A percentile compares a stretch with the other conserved stretches of the same genome.
Conservation (phyloP, 1,139 yeast genomes). For the Torulaspora globosa region DNA sequence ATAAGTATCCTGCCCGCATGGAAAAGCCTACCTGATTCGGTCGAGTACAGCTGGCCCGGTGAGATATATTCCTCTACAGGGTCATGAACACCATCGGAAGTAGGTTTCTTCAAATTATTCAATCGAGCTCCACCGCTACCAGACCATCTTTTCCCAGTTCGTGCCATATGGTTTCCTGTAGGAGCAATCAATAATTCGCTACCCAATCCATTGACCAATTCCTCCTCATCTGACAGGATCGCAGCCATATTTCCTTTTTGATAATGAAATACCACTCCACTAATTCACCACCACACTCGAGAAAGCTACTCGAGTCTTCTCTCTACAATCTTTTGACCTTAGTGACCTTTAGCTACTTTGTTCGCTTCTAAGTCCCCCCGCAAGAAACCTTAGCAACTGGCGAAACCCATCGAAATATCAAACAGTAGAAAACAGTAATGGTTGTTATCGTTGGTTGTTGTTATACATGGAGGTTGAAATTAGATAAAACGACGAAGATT, state of each 20-base stretch:
- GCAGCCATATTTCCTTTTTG: slow-evolving; percentile 28
- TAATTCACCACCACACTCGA: too few species aligned
- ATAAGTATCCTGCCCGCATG: slow-evolving; percentile 95
- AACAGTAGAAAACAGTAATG: slow-evolving; percentile 3
- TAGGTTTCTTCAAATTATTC: slow-evolving; percentile 13
- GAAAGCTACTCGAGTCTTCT: too few species aligned
- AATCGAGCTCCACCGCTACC: slow-evolving; percentile 14
- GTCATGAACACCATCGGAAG: slow-evolving; percentile 38
- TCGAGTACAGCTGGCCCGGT: slow-evolving; percentile 87
- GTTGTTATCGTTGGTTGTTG: slow-evolving; percentile 10
- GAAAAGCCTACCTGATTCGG: slow-evolving; percentile 83
- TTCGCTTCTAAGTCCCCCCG: slow-evolving; percentile 1
- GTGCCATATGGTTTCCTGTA: slow-evolving; percentile 49
- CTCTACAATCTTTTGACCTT: not conserved
- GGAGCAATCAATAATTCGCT: slow-evolving; percentile 32
- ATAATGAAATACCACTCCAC: too few species aligned
- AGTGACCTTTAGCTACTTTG: not conserved
- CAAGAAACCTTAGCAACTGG: not conserved
- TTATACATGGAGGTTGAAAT: slow-evolving; percentile 13
- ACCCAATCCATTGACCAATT: slow-evolving; percentile 21
- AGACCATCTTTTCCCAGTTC: slow-evolving; percentile 48
- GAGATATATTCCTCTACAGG: slow-evolving; percentile 42
- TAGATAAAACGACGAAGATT: slow-evolving; percentile 14
- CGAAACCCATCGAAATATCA: not conserved
- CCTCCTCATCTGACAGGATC: slow-evolving; percentile 35